Conservation (phyloP, 768 basidiomycete species). For the Boletales sp. region DNA sequence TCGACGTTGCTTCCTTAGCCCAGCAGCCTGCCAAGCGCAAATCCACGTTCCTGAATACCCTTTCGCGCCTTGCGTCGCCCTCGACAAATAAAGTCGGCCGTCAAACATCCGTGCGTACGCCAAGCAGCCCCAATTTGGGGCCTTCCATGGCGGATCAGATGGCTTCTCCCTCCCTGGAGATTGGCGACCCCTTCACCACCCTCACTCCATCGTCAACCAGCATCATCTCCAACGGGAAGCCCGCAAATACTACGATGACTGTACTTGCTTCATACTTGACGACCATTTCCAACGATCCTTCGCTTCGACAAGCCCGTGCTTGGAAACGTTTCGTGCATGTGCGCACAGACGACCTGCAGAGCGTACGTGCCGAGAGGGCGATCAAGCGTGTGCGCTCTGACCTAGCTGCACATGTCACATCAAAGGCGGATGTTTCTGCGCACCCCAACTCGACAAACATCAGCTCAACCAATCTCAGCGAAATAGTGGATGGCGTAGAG, state of each 20-base stretch:
- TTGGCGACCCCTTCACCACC: conserved; percentile 57
- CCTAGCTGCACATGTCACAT: conserved; percentile 65
- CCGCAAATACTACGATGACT: conserved; percentile 52
- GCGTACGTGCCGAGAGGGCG: conserved; percentile 79
- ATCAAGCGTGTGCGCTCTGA: conserved; percentile 87
- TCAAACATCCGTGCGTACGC: conserved; percentile 35
- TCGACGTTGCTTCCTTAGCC: conserved; percentile 53
- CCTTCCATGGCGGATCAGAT: conserved; percentile 35
- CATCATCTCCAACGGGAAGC: conserved; percentile 16
- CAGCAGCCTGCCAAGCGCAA: conserved; percentile 62
- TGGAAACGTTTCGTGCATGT: conserved; percentile 89
- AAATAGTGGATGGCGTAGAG: conserved; percentile 30
- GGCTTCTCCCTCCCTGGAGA: conserved; percentile 52
- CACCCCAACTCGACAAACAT: conserved; percentile 19
- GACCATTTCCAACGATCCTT: conserved; percentile 63
- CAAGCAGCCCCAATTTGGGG: conserved; percentile 30
- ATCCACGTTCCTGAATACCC: conserved; percentile 81
- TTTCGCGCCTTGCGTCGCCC: conserved; percentile 79
- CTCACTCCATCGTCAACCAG: conserved; percentile 31
- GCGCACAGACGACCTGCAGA: conserved; percentile 84
- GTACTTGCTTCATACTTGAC: conserved; percentile 80
- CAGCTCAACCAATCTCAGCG: conserved; percentile 32
- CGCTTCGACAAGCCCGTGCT: conserved; percentile 58
- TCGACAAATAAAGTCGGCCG: conserved; percentile 50
- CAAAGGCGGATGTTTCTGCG: conserved; percentile 28